These are phyloP conservation scores for Lindgomyces ingoldianus DNA, from an alignment of 495 filamentous ascomycete genomes.

Conservation along the genomic window DNA sequence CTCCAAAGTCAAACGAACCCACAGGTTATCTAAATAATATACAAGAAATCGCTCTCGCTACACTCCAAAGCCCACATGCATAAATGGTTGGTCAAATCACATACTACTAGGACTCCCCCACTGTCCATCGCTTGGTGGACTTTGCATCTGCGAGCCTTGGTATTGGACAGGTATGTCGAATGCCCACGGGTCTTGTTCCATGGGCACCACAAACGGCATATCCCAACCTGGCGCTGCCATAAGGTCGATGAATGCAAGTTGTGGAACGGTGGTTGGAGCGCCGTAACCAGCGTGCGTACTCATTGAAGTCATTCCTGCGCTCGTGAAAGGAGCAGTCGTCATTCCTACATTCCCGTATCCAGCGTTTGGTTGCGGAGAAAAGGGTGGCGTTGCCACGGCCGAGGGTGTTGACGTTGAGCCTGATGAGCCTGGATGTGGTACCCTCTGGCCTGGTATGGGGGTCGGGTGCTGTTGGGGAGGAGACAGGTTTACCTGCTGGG, in stretches of 20 bases:
- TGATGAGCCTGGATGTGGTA: constrained; percentile 2
- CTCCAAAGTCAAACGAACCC: too few relatives aligned
- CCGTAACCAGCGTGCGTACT: neutral
- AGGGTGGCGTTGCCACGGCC: neutral
- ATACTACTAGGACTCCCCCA: constrained; percentile 1
- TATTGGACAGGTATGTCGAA: constrained; percentile 3
- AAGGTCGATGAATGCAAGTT: constrained; percentile 21
- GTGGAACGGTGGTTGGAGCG: neutral
- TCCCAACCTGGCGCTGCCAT: constrained; percentile 28
- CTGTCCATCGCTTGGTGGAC: constrained; percentile 17
- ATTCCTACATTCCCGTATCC: too few relatives aligned
- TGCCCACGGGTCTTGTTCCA: constrained; percentile 14
- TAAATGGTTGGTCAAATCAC: neutral
- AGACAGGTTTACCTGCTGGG: too few relatives aligned
- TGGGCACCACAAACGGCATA: constrained; percentile 21
- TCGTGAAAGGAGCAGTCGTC: neutral
- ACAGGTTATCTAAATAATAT: too few relatives aligned
- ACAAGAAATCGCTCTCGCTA: too few relatives aligned
- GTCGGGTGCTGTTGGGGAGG: too few relatives aligned
- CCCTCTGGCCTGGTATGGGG: neutral
- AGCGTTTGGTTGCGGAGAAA: too few relatives aligned
- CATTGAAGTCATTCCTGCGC: constrained; percentile 6
- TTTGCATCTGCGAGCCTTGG: constrained; percentile 3
- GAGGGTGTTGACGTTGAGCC: neutral
- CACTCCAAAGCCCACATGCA: too few relatives aligned